Percentiles rank a stretch among this genome's conserved stretches.
Conservation (phyloP, 768 basidiomycete species). For the Lentinus brumalis region DNA sequence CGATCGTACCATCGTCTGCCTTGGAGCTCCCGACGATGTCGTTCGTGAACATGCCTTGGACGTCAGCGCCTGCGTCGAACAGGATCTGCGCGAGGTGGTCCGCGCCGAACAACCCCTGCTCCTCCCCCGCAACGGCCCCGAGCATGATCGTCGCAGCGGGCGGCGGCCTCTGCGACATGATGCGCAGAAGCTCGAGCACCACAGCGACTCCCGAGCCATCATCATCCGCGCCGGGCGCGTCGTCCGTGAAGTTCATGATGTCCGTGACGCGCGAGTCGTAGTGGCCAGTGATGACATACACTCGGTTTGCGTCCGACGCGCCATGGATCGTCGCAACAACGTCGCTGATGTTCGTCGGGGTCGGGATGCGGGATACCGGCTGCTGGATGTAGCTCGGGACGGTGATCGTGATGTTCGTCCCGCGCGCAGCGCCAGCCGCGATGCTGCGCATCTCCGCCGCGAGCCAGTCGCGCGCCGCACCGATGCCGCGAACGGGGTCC, state of each 20-base stretch:
- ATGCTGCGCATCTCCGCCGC: slow-evolving; percentile 46
- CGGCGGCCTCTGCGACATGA: slow-evolving; percentile 47
- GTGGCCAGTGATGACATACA: slow-evolving; percentile 56
- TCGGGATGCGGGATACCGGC: slow-evolving; percentile 37
- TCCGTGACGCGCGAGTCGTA: slow-evolving; percentile 52
- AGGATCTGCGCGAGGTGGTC: slow-evolving; percentile 48
- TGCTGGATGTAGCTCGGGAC: slow-evolving; percentile 49
- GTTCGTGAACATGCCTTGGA: slow-evolving; percentile 60
- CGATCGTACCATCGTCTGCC: slow-evolving; percentile 47
- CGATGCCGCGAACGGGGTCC: slow-evolving; percentile 53
- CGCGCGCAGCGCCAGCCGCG: slow-evolving; percentile 43
- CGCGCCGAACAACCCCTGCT: slow-evolving; percentile 53
- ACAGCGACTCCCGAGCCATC: slow-evolving; percentile 57
- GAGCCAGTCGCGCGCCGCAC: slow-evolving; percentile 59
- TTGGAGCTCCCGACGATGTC: slow-evolving; percentile 58
- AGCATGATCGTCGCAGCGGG: slow-evolving; percentile 55
- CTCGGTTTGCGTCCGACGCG: slow-evolving; percentile 48
- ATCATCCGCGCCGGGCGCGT: slow-evolving; percentile 56
- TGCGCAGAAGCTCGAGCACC: slow-evolving; percentile 53
- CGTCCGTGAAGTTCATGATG: slow-evolving; percentile 43
- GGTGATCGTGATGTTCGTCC: slow-evolving; percentile 36
- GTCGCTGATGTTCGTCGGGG: slow-evolving; percentile 50
- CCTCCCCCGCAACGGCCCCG: slow-evolving; percentile 51
- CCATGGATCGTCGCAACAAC: slow-evolving; percentile 53
- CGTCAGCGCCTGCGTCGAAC: slow-evolving; percentile 45